Conservation (phyloP, 1,139 yeast genomes). For the Suhomyces kunorum region DNA sequence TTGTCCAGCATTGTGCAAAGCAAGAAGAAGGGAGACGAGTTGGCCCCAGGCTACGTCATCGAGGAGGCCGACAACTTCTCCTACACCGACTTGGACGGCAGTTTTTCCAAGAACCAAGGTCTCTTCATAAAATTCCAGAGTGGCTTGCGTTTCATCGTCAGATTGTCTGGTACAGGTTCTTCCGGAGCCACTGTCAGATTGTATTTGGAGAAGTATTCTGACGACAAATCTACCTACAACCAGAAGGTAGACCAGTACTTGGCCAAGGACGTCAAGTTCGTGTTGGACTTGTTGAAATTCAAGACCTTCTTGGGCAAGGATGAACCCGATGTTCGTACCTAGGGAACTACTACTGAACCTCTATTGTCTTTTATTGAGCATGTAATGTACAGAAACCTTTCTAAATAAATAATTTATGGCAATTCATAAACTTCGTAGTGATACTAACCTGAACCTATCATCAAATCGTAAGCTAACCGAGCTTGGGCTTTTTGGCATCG, state of each 20-base stretch:
- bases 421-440: constrained; percentile 6
- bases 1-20: constrained; percentile 44
- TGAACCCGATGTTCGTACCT: constrained; percentile 89
- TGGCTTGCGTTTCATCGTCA: constrained; percentile 85
- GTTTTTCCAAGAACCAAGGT: constrained; percentile 90
- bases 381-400: constrained; percentile 13
- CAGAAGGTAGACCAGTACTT: constrained; percentile 70
- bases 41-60: constrained; percentile 53
- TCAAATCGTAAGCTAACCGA: constrained; percentile 9
- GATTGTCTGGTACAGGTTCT: constrained; percentile 97
- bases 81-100: constrained; percentile 93
- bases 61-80: constrained; percentile 84
- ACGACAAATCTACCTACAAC: constrained; percentile 53
- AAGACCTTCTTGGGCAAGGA: constrained; percentile 76
- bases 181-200: constrained; percentile 96
- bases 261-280: constrained; percentile 58
- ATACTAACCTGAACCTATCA: constrained; percentile 1
- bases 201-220: constrained; percentile 81
- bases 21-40: constrained; percentile 44
- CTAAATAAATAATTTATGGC: constrained; percentile 3
- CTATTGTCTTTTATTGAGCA: constrained; percentile 9
- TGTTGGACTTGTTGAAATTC: constrained; percentile 70
- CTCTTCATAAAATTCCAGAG: constrained; percentile 76
- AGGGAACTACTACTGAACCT: constrained; percentile 8
- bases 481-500: constrained; percentile 17